Evolutionary conservation across 2,329 filamentous ascomycete species (phyloP).

Genomic region (Exophiala sp.): DNA sequence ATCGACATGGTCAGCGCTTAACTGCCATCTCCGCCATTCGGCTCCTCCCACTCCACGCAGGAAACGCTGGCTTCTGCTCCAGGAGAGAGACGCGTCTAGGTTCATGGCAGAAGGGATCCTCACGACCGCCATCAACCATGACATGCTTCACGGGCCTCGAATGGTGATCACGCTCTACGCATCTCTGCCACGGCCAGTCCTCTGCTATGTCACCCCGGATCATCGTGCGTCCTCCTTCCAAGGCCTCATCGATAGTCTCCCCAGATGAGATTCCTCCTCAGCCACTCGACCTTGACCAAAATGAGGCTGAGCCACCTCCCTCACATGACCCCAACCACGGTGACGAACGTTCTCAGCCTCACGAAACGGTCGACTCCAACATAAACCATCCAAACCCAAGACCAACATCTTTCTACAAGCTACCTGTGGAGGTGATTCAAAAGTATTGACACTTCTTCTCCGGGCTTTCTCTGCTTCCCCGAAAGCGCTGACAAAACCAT

Average conservation of each 20-base stretch:
- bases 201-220: slow-evolving; percentile 13
- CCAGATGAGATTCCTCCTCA: slow-evolving; percentile 22
- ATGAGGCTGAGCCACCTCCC: slow-evolving; percentile 12
- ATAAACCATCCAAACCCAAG: slow-evolving; percentile 1
- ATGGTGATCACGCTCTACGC: background rate
- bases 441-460: slow-evolving; percentile 14
- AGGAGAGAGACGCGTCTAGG: background rate
- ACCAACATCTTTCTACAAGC: slow-evolving; percentile 19
- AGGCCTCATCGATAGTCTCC: slow-evolving; percentile 13
- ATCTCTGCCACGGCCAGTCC: background rate
- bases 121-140: background rate
- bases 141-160: background rate
- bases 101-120: background rate
- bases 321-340: slow-evolving; percentile 8
- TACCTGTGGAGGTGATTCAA: slow-evolving; percentile 25
- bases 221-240: slow-evolving; percentile 14
- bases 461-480: background rate
- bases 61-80: background rate
- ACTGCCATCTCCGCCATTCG: background rate
- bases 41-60: background rate
- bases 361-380: slow-evolving; percentile 1
- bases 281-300: slow-evolving; percentile 17
- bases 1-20: background rate
- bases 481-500: slow-evolving; percentile 16
- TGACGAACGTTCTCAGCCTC: slow-evolving; percentile 5